Evolutionary conservation across 768 basidiomycete genomes (phyloP).

Genomic region (Lactifluus pinguis): DNA sequence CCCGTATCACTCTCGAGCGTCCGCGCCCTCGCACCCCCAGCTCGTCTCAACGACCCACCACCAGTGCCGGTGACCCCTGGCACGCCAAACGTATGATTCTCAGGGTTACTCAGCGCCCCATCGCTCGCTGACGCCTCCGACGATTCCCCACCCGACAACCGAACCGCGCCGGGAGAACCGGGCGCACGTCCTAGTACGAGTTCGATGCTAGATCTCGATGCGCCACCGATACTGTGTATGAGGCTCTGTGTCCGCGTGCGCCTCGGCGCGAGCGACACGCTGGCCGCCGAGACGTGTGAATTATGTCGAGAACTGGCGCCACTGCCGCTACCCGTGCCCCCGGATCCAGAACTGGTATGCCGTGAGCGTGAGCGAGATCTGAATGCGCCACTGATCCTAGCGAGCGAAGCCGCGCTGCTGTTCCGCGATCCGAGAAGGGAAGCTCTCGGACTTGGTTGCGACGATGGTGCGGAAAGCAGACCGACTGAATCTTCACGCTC

Average conservation of each 20-base stretch:
- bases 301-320: constrained; percentile 23
- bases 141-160: too few relatives aligned
- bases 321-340: constrained; percentile 12
- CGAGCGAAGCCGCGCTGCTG: constrained; percentile 34
- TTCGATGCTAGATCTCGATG: too few relatives aligned
- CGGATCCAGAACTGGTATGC: not conserved
- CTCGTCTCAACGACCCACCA: constrained; percentile 25
- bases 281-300: too few relatives aligned
- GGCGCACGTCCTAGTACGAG: too few relatives aligned
- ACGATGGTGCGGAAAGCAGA: constrained; percentile 36
- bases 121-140: too few relatives aligned
- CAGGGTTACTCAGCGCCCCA: too few relatives aligned
- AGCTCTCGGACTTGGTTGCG: constrained; percentile 39
- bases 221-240: too few relatives aligned
- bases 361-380: too few relatives aligned
- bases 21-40: not conserved
- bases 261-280: too few relatives aligned
- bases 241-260: too few relatives aligned
- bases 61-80: constrained; percentile 32
- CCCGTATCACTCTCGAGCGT: not conserved
- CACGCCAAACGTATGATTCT: constrained; percentile 50
- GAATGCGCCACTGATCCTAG: too few relatives aligned
- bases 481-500: constrained; percentile 57
- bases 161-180: too few relatives aligned
- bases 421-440: constrained; percentile 36